Percentiles rank a stretch among this genome's conserved stretches.
Evolutionary conservation across 352 stramenopile genomes (phyloP).

Genomic region (Phytophthora litchii): DNA sequence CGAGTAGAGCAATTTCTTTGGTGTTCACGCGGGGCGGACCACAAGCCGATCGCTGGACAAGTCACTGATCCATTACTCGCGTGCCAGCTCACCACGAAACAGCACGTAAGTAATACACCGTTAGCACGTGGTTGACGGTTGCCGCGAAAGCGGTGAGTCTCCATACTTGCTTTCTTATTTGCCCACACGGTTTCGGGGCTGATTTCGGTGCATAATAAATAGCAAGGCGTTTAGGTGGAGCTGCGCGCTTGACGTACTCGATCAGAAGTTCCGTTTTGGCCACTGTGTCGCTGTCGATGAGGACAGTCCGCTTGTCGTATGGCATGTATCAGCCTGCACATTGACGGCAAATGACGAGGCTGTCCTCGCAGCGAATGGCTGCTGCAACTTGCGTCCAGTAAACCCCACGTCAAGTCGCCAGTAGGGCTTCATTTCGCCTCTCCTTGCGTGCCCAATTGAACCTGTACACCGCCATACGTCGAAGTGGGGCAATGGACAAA

Average conservation of each 20-base stretch:
- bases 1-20: slow-evolving; percentile 25
- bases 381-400: slow-evolving; percentile 26
- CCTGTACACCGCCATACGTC: slow-evolving; percentile 1
- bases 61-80: slow-evolving; percentile 35
- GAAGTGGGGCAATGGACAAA: not conserved
- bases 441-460: slow-evolving; percentile 13
- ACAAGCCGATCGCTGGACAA: slow-evolving; percentile 22
- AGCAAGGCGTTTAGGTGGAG: slow-evolving; percentile 10
- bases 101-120: slow-evolving; percentile 30
- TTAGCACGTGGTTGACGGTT: slow-evolving; percentile 15
- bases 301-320: slow-evolving; percentile 11
- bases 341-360: slow-evolving; percentile 16
- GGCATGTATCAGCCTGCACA: slow-evolving; percentile 21
- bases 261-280: slow-evolving; percentile 1
- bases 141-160: not conserved
- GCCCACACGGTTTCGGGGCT: not conserved
- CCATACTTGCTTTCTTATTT: slow-evolving; percentile 8
- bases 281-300: not conserved
- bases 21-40: slow-evolving; percentile 19
- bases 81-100: slow-evolving; percentile 30
- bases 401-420: slow-evolving; percentile 22
- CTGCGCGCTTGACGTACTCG: not conserved
- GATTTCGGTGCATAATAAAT: slow-evolving; percentile 2
- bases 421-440: slow-evolving; percentile 11
- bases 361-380: slow-evolving; percentile 17